A percentile compares a stretch with the other conserved stretches of the same genome.
Evolutionary conservation across 1,284 basidiomycete genomes (phyloP).

Genomic region (Prillingera fragicola): DNA sequence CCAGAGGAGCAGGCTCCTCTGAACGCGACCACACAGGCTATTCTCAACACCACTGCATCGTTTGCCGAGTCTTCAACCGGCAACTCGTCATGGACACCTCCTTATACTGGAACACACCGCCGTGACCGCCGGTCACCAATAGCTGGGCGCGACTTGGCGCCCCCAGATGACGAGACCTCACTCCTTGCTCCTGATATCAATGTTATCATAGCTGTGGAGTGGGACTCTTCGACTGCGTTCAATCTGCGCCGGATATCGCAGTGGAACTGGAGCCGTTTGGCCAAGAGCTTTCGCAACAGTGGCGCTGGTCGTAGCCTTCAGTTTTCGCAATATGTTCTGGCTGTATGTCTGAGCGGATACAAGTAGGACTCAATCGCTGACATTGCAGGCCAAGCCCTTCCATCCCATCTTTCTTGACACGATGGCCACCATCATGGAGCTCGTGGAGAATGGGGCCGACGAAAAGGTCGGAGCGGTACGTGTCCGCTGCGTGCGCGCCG

Average conservation of each 20-base stretch:
- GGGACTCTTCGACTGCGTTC: slow-evolving; percentile 23
- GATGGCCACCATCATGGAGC: slow-evolving; percentile 20
- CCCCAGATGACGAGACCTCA: slow-evolving; percentile 14
- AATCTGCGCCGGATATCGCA: slow-evolving; percentile 6
- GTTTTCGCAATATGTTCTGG: slow-evolving; percentile 26
- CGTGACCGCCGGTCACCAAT: not conserved
- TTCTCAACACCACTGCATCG: too few species aligned
- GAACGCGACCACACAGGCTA: too few species aligned
- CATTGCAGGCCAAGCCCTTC: slow-evolving; percentile 28
- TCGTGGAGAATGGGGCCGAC: slow-evolving; percentile 1
- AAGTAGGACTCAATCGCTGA: too few species aligned
- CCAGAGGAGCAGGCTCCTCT: not conserved
- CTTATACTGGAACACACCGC: too few species aligned
- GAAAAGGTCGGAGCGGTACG: not conserved
- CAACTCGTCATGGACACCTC: not conserved
- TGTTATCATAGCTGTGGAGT: slow-evolving; percentile 30
- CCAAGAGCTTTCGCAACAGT: too few species aligned
- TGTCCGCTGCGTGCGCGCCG: not conserved
- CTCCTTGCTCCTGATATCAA: slow-evolving; percentile 31
- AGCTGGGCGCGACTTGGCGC: not conserved
- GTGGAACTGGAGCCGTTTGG: not conserved
- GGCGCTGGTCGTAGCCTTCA: slow-evolving; percentile 20
- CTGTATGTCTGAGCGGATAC: slow-evolving; percentile 16
- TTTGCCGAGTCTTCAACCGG: too few species aligned
- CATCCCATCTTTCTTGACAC: slow-evolving; percentile 35